Percentiles rank a stretch among this genome's conserved stretches.
Evolutionary conservation across 495 filamentous ascomycete genomes (phyloP).

Genomic region (Xeromyces bisporus): DNA sequence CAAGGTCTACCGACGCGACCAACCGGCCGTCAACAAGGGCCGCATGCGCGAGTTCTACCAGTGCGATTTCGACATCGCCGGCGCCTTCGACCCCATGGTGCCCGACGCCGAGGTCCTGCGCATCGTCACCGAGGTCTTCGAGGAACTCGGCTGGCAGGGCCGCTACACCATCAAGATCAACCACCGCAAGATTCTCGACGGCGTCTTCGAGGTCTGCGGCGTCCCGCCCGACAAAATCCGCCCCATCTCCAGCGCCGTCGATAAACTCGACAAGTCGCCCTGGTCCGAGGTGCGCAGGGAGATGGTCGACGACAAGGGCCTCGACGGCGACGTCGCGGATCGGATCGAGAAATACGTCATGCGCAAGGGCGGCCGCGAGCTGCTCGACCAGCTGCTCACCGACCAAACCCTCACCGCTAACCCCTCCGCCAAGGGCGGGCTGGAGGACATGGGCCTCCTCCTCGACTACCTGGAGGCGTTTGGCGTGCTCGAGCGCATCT

Average conservation of each 20-base stretch:
- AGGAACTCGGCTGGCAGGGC: constrained; percentile 53
- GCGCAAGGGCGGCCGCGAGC: constrained; percentile 47
- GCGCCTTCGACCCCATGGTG: constrained; percentile 79
- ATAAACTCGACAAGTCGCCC: constrained; percentile 87
- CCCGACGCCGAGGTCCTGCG: constrained; percentile 86
- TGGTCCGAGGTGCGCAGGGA: constrained; percentile 84
- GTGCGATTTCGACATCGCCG: constrained; percentile 95
- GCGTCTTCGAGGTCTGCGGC: constrained; percentile 78
- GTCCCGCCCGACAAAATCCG: constrained; percentile 76
- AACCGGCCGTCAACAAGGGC: constrained; percentile 72
- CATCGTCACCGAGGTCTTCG: constrained; percentile 74
- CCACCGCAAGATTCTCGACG: constrained; percentile 87
- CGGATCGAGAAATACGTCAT: constrained; percentile 70
- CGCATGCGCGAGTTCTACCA: constrained; percentile 96
- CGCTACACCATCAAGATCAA: constrained; percentile 83
- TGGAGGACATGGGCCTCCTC: constrained; percentile 67
- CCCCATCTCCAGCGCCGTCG: constrained; percentile 75
- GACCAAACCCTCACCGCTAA: constrained; percentile 51
- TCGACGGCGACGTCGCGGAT: constrained; percentile 57
- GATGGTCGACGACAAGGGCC: constrained; percentile 85
- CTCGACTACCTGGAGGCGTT: constrained; percentile 71
- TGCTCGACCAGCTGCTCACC: constrained; percentile 45
- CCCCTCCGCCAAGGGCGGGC: constrained; percentile 52
- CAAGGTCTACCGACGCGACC: constrained; percentile 72
- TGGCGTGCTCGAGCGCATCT: constrained; percentile 48